phyloP scores from a whole-genome alignment of 768 basidiomycete species.

The Coprinopsis cinerea region DNA sequence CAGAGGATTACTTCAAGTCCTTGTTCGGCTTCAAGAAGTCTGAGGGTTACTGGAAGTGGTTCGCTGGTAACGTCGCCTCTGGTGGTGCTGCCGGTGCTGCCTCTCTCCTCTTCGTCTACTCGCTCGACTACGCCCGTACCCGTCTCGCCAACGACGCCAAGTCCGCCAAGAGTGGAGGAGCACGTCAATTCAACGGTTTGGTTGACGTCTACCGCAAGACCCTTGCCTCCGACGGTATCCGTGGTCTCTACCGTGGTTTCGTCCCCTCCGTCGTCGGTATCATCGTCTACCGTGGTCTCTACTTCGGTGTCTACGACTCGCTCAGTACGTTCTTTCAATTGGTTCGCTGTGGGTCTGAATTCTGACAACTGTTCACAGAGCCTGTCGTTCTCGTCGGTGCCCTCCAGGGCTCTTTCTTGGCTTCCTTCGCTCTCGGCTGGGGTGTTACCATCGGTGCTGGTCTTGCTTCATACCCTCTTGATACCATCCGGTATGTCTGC shows the following conservation, averaged over 20 bases:
- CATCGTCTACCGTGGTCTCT: slow-evolving; percentile 99
- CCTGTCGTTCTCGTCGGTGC: slow-evolving; percentile 96
- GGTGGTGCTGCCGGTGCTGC: slow-evolving; percentile 99
- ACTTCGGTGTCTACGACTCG: slow-evolving; percentile 96
- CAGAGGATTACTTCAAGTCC: slow-evolving; percentile 99
- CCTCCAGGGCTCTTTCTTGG: slow-evolving; percentile 93
- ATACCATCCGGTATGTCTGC: slow-evolving; percentile 71
- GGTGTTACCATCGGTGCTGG: slow-evolving; percentile 99
- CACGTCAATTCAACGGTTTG: slow-evolving; percentile 98
- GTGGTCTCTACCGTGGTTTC: slow-evolving; percentile 99
- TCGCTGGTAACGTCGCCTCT: slow-evolving; percentile 94
- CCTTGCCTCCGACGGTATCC: slow-evolving; percentile 93
- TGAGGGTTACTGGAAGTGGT: slow-evolving; percentile 98
- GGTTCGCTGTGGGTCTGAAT: not conserved
- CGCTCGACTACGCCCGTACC: slow-evolving; percentile 98
- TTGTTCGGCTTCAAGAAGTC: slow-evolving; percentile 97
- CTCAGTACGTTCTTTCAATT: slow-evolving; percentile 54
- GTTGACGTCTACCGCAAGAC: slow-evolving; percentile 98
- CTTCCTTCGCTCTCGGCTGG: slow-evolving; percentile 97
- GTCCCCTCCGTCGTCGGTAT: slow-evolving; percentile 99
- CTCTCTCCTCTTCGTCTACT: slow-evolving; percentile 98
- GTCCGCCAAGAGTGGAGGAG: slow-evolving; percentile 80
- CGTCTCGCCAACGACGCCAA: slow-evolving; percentile 98
- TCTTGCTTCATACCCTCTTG: slow-evolving; percentile 94
- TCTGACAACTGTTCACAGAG: slow-evolving; percentile 43